Base-by-base conservation (phyloP, 768 basidiomycete species). In the Obba rivulosa region DNA sequence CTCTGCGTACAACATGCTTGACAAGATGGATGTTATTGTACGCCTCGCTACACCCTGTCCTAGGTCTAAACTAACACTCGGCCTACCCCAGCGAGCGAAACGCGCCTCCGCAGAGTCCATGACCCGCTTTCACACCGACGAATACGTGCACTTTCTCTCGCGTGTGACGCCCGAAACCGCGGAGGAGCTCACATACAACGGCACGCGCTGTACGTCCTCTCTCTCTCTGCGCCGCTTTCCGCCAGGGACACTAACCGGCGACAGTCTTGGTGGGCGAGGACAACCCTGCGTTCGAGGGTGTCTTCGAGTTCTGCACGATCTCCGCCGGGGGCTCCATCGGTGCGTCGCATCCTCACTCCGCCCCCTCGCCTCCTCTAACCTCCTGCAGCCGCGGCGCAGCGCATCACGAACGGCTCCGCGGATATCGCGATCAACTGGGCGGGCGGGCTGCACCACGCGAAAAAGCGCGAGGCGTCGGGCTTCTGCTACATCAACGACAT, bases 401-500 rank as follows among this genome's bases (percentile, higher is more conserved):
- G 85, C 18, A 75, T 98, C 51, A 76, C 86, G 41, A 78, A 80
- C 3, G 93, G 93, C 2, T 74, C 85, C 1, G 76, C 92, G 2
- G 86, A 89, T 57, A 80, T 87, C 41, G 84, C 85, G 0, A 90
- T 97, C 53, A 96, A 97, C 69, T 97, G 94, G 96, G 92, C 96
- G 0, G 96, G 96, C 8, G 96, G 96, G 2, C 77, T 99, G 3
- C 96, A 99, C 68, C 96, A 99, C 66, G 96, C 96, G n/a, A 99
- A 99, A 71, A 98, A 97, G 66, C 81, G 89, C 47, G 96, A 97
- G 70, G 96, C 95, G 0, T 90, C 88, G 7, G 96, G 96, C 13
- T 99, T 99, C 69, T 99, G 96, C 74, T 99, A 98, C 73, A 85
- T 98, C 69, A 99, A 99, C 66, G 90, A 94, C 66, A 99, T 97